Conservation (phyloP, 2,329 filamentous ascomycete genomes). For the Alternaria metachromatica region DNA sequence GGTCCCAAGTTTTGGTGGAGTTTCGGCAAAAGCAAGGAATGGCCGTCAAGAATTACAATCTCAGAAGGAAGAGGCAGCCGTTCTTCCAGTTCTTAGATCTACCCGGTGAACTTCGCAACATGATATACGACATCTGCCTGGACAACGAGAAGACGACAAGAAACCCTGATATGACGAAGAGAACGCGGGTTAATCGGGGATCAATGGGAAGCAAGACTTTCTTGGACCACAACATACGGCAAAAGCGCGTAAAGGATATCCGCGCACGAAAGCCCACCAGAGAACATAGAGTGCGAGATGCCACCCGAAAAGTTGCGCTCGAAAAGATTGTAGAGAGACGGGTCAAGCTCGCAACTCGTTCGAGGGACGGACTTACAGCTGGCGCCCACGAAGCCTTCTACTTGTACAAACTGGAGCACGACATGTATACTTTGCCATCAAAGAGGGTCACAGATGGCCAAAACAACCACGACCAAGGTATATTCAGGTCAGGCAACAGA, state of each 20-base stretch:
- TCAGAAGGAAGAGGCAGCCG: background rate
- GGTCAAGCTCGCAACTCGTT: background rate
- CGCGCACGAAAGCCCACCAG: background rate
- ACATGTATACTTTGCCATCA: background rate
- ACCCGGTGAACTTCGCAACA: constrained; percentile 1
- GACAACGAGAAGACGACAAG: background rate
- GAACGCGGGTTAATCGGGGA: background rate
- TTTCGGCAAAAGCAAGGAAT: background rate
- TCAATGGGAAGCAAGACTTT: background rate
- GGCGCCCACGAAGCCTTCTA: background rate
- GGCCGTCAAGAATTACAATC: background rate
- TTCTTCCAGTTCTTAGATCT: background rate
- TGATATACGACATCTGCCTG: background rate
- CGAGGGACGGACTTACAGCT: background rate
- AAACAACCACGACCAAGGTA: background rate
- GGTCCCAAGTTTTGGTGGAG: background rate
- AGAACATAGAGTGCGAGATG: background rate
- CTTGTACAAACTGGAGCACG: background rate
- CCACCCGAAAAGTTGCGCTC: background rate
- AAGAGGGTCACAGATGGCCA: background rate
- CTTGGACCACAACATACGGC: background rate
- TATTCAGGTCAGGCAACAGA: background rate
- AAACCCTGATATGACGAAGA: background rate
- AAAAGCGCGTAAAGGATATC: background rate
- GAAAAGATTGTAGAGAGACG: background rate